These are phyloP conservation scores for Sugiyamaella pinicola DNA, from an alignment of 1,139 yeast species.

Conservation along the genomic window DNA sequence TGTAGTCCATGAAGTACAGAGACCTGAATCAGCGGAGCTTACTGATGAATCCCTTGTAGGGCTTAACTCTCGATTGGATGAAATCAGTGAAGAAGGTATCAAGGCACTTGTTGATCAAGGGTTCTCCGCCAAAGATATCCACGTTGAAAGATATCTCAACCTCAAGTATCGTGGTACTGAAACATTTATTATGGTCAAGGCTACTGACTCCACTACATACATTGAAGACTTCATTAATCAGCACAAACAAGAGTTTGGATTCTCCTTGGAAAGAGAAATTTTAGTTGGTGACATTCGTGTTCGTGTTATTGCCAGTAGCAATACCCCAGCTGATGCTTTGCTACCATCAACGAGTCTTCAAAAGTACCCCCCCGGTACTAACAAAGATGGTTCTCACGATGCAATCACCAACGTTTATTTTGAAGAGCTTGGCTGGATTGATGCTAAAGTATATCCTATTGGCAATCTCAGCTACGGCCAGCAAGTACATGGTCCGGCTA, in stretches of 20 bases:
- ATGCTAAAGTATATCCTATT: constrained; percentile 56
- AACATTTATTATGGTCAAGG: constrained; percentile 71
- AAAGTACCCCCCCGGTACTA: constrained; percentile 14
- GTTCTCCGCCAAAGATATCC: constrained; percentile 44
- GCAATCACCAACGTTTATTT: constrained; percentile 46
- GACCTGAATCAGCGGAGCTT: constrained; percentile 50
- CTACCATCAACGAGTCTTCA: constrained; percentile 29
- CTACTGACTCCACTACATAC: constrained; percentile 39
- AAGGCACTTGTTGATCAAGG: constrained; percentile 52
- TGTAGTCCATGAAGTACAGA: constrained; percentile 59
- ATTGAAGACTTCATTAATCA: constrained; percentile 46
- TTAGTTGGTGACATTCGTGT: constrained; percentile 84
- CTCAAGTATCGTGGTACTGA: constrained; percentile 87
- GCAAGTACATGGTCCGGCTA: constrained; percentile 70
- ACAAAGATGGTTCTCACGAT: constrained; percentile 13
- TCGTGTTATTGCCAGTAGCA: constrained; percentile 57
- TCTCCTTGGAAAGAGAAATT: constrained; percentile 61
- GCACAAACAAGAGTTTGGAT: constrained; percentile 73
- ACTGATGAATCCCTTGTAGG: constrained; percentile 39
- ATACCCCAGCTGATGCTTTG: constrained; percentile 30
- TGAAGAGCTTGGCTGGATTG: constrained; percentile 50
- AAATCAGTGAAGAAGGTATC: constrained; percentile 42
- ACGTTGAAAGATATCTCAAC: constrained; percentile 66
- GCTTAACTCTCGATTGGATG: constrained; percentile 44
- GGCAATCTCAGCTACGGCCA: constrained; percentile 57